Base-by-base conservation (phyloP, 73 alveolate genomes). In the Diophrys sp. region DNA sequence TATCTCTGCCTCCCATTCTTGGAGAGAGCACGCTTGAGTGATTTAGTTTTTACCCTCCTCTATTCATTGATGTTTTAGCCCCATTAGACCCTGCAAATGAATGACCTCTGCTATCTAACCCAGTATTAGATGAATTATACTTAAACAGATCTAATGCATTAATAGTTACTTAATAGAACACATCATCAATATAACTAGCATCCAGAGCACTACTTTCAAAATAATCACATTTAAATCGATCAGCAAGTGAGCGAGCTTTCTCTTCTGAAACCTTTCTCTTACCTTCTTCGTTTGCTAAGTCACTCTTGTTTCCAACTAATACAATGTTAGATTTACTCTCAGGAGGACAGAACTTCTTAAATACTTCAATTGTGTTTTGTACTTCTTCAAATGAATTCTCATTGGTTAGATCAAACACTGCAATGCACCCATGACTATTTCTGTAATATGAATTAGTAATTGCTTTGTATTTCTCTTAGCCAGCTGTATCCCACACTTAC, bases 401-500 rank as follows among this genome's bases (percentile, higher is more conserved):
- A n/a, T 30, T 28, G 1, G 83, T 75, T 29, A 67, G 29, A 29
- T 75, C 83, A 62, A 33, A 75, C 24, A 75, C 83, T 2, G 66
- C 44, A 54, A 75, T 56, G 44, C 67, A n/a, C 29, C 67, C 83
- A 28, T 75, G 75, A 0, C 75, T 66, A 33, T 68, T 68, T 56
- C 67, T 55, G 68, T 29, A 75, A 30, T 75, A 75, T 26, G 69
- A 32, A 18, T 54, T 55, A 31, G 83, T 75, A 54, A 75, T 75
- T 25, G 75, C 23, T 75, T 75, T 25, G 67, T 33, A 75, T 32
- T 71, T 26, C 57, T 75, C 83, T 75, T 75, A 71, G 18, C 83
- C 83, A 5, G 73, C 83, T 1, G 83, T 75, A 56, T 75, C 83
- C 83, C 83, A 75, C 28, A 75, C 55, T 2, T 29, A 24, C 29